A percentile compares a stretch with the other conserved stretches of the same genome.
phyloP scores from a whole-genome alignment of 352 stramenopile genomes.

The Phytophthora fragariaefolia region DNA sequence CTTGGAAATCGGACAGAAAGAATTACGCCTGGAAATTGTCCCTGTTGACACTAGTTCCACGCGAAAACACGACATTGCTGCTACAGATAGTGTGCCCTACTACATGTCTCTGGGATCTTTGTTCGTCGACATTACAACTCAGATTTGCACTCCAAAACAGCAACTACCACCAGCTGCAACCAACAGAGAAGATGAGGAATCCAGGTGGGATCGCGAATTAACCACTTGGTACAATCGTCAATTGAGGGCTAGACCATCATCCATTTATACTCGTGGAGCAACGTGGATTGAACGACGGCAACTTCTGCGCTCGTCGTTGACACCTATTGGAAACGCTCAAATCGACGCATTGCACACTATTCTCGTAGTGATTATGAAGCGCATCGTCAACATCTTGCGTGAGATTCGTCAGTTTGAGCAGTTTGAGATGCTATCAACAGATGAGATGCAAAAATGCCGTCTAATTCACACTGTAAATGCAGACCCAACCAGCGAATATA shows the following conservation, averaged over 20 bases:
- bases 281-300: conserved; percentile 58
- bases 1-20: conserved; percentile 43
- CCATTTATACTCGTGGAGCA: conserved; percentile 18
- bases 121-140: conserved; percentile 37
- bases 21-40: conserved; percentile 51
- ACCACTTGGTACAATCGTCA: conserved; percentile 45
- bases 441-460: conserved; percentile 61
- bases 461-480: conserved; percentile 60
- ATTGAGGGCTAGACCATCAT: conserved; percentile 10
- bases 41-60: conserved; percentile 24
- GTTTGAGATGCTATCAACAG: conserved; percentile 53
- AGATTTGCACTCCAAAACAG: background rate
- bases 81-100: conserved; percentile 37
- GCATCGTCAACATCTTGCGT: conserved; percentile 53
- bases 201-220: conserved; percentile 26
- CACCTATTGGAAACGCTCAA: conserved; percentile 65
- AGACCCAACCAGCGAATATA: conserved; percentile 53
- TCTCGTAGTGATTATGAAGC: conserved; percentile 60
- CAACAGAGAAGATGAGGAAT: background rate
- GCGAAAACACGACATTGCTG: background rate
- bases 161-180: background rate
- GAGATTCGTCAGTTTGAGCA: conserved; percentile 72
- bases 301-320: conserved; percentile 56
- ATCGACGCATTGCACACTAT: conserved; percentile 66
- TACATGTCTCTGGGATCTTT: conserved; percentile 64